Evolutionary conservation across 139 green algal genomes (phyloP), one percentile per base, ranked within the genome.

Genomic region (Chlamydomonas schloesseri): DNA sequence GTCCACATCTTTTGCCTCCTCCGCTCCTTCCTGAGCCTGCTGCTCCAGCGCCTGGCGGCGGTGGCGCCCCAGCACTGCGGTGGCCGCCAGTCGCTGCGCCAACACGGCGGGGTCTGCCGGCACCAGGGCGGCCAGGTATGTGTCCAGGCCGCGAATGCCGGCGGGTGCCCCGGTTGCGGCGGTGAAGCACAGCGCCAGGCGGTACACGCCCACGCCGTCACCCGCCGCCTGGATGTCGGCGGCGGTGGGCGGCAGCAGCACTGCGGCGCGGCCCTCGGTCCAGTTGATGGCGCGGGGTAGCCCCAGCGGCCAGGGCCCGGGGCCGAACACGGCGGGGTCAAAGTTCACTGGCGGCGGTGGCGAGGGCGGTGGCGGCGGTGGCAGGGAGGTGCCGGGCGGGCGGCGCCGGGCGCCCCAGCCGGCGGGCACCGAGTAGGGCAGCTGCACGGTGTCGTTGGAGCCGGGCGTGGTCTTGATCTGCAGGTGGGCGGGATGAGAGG

Each of bases 131-230:
- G 75, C 75, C 11, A 82, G 3, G 34, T 72, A 57, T 23, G 58
- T 9, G 24, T 71, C 57, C 10, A 37, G 34, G 34, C 34, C 34
- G 10, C 13, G 34, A 36, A 67, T 67, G 18, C 75, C 75, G 11
- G 34, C 11, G 28, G 75, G 75, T 23, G 33, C 3, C 23, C 26
- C 11, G 2, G 58, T 2, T 8, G 42, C 42, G 34, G 57, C 75
- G 10, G 57, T 82, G 75, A 82, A 82, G 57, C 75, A 82, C 24
- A 82, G 6, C 34, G 34, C 57, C 58, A 82, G 29, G 20, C 47
- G 23, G 8, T 11, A 29, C 18, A 29, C 20, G 6, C 20, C 21
- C 24, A 50, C 3, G 34, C 20, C 34, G 69, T 17, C 18, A 18
- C 34, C 34, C 34, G 18, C 34, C 24, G 62, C 24, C 11, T 31